phyloP scores from a whole-genome alignment of 2,329 filamentous ascomycete species.

The Talaromyces islandicus region DNA sequence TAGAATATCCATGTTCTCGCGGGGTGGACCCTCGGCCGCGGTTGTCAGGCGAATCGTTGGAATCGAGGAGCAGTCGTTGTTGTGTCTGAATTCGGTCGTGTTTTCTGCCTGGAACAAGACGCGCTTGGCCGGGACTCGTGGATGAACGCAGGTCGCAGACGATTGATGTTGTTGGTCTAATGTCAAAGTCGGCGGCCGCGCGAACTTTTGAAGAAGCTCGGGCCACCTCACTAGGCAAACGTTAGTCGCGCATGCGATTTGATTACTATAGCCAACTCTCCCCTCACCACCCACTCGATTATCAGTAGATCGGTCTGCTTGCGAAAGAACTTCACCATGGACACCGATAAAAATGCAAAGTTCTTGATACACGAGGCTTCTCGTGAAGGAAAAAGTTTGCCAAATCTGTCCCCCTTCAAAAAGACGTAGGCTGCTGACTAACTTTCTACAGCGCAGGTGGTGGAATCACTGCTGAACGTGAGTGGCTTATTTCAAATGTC shows the following conservation, averaged over 20 bases:
- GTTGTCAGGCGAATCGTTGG: not conserved
- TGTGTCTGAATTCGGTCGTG: not conserved
- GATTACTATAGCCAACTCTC: not conserved
- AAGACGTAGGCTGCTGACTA: not conserved
- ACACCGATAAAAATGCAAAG: slow-evolving; percentile 48
- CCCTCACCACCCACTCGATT: not conserved
- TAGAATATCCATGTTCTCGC: not conserved
- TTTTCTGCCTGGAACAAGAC: not conserved
- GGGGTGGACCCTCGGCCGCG: not conserved
- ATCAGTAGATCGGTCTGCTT: not conserved
- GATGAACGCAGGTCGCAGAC: not conserved
- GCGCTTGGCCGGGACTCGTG: not conserved
- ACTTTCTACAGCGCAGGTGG: slow-evolving; percentile 52
- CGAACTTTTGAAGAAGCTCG: slow-evolving; percentile 13
- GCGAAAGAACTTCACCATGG: slow-evolving; percentile 23
- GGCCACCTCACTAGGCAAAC: slow-evolving; percentile 6
- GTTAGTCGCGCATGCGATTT: slow-evolving; percentile 1
- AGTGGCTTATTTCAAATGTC: slow-evolving; percentile 17
- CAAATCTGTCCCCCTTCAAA: not conserved
- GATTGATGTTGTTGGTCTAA: not conserved
- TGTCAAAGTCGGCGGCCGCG: not conserved
- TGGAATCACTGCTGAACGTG: slow-evolving; percentile 70
- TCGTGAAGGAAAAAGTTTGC: slow-evolving; percentile 73
- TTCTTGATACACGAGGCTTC: slow-evolving; percentile 84
- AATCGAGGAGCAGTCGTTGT: not conserved